These are phyloP conservation scores for Alternaria sp. DNA, from an alignment of 2,329 filamentous ascomycete genomes.

Conservation along the genomic window DNA sequence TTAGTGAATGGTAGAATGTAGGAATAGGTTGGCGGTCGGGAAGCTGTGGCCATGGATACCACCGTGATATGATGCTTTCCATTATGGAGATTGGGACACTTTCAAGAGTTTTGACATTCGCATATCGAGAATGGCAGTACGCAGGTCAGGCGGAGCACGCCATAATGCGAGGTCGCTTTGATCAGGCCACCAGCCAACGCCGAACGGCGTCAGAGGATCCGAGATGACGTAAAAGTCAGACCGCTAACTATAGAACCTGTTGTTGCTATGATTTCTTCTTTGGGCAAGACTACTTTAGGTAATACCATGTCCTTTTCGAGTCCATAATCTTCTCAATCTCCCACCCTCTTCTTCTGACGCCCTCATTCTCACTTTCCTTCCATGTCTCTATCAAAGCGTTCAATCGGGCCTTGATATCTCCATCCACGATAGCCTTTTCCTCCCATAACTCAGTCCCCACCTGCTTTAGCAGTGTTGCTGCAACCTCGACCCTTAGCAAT, in stretches of 20 bases:
- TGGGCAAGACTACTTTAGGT: background rate
- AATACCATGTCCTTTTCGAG: background rate
- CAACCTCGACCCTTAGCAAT: constrained; percentile 39
- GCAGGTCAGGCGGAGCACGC: background rate
- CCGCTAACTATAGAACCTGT: background rate
- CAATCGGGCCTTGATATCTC: constrained; percentile 19
- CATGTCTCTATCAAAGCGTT: constrained; percentile 27
- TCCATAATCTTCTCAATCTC: background rate
- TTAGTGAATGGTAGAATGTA: background rate
- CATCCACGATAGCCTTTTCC: background rate
- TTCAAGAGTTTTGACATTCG: background rate
- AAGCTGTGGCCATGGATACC: background rate
- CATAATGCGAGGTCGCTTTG: background rate
- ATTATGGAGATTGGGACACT: background rate
- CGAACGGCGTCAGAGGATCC: background rate
- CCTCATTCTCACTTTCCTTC: constrained; percentile 36
- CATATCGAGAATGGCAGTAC: background rate
- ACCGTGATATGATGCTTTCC: background rate
- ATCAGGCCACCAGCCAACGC: background rate
- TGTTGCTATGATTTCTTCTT: background rate
- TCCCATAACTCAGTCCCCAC: background rate
- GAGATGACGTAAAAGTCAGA: background rate
- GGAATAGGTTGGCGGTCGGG: background rate
- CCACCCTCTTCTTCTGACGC: constrained; percentile 33
- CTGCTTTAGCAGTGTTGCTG: constrained; percentile 25